Evolutionary conservation across 1,284 basidiomycete genomes (phyloP), one percentile per base, ranked within the genome.

Genomic region (Tetrapyrgos nigripes): DNA sequence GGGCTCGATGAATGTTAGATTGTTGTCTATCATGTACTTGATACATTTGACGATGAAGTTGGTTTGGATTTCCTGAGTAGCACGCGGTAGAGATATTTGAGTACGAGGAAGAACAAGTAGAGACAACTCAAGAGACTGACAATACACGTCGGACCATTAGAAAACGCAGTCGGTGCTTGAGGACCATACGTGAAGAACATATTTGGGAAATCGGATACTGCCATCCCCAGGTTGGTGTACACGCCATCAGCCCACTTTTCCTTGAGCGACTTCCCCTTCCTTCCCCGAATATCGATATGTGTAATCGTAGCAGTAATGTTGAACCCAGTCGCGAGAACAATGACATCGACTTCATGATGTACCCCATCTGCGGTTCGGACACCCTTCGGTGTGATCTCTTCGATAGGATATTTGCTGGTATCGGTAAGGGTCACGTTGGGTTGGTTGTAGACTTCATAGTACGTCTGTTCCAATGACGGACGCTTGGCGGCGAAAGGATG

Each of bases 101-200:
- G 40, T 1, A 53, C 5, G 2, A 37, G 19, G 23, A 3, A 21
- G 10, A 52, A 29, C 21, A 50, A 37, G 6, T 23, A 21, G 19
- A 40, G n/a, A n/a, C n/a, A n/a, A n/a, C n/a, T n/a, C n/a, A n/a
- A n/a, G n/a, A 21, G 3, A 60, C 64, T 13, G 58, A 69, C 67
- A 13, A 60, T 50, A 24, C 64, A 67, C 1, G 64, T 64, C 5
- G 66, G 67, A 0, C 67, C 68, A 45, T 70, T 70, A 43, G 59
- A 64, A 9, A 66, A 66, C 0, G 67, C 66, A 3, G 68, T 70
- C 4, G 67, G 66, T 10, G 59, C 67, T 6, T 70, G 68, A 8
- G 64, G 64, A 4, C 67, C 67, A 27, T 68, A 70, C 6, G 59
- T 53, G 57, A 69, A 67, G 55, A 70, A 69, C 66, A 69, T 66